A percentile compares a stretch with the other conserved stretches of the same genome.
phyloP scores from a whole-genome alignment of 345 rosid species.

The Mercurialis annua region DNA sequence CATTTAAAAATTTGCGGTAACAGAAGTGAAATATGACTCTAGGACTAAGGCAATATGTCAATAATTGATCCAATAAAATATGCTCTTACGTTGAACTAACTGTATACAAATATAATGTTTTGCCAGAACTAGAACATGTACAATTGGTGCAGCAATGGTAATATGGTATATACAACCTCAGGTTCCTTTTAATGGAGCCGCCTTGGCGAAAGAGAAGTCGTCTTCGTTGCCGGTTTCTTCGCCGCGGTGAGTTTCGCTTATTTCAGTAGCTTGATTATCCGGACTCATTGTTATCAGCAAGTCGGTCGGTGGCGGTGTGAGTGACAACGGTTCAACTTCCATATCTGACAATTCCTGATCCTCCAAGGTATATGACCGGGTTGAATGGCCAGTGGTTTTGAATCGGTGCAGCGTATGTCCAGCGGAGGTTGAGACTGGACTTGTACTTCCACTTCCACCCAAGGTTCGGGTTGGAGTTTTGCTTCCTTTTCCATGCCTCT shows the following conservation, averaged over 20 bases:
- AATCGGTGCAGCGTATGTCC: conserved; percentile 50
- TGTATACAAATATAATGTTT: too few species aligned
- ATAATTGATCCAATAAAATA: too few species aligned
- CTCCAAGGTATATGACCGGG: conserved; percentile 37
- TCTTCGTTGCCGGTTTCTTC: conserved; percentile 34
- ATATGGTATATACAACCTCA: not conserved
- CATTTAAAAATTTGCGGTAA: too few species aligned
- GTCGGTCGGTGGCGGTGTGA: conserved; percentile 27
- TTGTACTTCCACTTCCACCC: conserved; percentile 51
- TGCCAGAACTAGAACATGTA: not conserved
- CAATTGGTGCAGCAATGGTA: too few species aligned
- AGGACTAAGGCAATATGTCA: too few species aligned
- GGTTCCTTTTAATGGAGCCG: conserved; percentile 35
- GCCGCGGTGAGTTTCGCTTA: conserved; percentile 27
- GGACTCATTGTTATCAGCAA: conserved; percentile 30
- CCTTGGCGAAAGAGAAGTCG: conserved; percentile 68
- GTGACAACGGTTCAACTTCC: conserved; percentile 62
- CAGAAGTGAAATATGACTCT: too few species aligned
- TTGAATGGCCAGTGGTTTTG: conserved; percentile 80
- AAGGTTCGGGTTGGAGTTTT: conserved; percentile 44
- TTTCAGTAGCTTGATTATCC: conserved; percentile 29
- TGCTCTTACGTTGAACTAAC: too few species aligned
- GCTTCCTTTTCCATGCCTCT: conserved; percentile 46
- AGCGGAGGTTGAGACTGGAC: conserved; percentile 42
- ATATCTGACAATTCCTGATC: conserved; percentile 54